These are phyloP conservation scores for Pseudoneurospora amorphoporcata DNA, from an alignment of 495 filamentous ascomycete genomes.

Conservation along the genomic window DNA sequence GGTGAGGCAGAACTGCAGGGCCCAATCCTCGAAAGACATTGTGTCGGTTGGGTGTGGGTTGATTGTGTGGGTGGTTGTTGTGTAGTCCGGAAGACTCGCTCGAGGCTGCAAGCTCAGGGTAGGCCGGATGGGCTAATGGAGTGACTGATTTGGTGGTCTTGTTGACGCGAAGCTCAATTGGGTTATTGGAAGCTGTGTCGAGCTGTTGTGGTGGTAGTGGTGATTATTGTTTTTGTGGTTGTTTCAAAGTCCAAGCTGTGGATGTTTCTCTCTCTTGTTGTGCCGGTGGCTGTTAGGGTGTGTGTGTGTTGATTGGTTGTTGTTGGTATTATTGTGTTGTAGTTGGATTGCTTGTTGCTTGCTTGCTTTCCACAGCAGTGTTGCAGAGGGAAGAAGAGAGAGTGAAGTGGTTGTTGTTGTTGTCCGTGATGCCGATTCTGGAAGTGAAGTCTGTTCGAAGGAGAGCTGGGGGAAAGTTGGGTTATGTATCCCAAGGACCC, in stretches of 20 bases:
- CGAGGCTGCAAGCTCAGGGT: not conserved
- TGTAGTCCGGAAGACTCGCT: not conserved
- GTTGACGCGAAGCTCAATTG: not conserved
- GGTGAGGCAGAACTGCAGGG: slow-evolving; percentile 84
- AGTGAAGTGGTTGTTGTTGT: slow-evolving; percentile 15
- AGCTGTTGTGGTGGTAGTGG: not conserved
- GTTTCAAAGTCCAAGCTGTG: not conserved
- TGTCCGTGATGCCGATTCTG: slow-evolving; percentile 14
- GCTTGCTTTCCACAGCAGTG: slow-evolving; percentile 2
- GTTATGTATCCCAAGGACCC: slow-evolving; percentile 20
- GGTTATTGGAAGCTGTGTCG: not conserved
- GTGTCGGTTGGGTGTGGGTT: slow-evolving; percentile 15
- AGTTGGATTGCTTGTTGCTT: not conserved
- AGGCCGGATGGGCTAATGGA: not conserved
- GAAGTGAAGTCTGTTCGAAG: slow-evolving; percentile 12
- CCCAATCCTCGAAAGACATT: slow-evolving; percentile 63
- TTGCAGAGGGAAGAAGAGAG: slow-evolving; percentile 11
- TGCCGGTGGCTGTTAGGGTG: not conserved
- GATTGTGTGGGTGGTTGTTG: slow-evolving; percentile 1
- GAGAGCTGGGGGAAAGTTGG: slow-evolving; percentile 20
- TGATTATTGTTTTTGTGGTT: not conserved
- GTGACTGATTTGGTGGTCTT: not conserved
- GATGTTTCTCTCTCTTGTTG: not conserved
- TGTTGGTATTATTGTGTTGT: slow-evolving; percentile 1
- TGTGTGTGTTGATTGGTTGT: not conserved